phyloP scores from a whole-genome alignment of 257 asterid species.

The Solanum sitiens region DNA sequence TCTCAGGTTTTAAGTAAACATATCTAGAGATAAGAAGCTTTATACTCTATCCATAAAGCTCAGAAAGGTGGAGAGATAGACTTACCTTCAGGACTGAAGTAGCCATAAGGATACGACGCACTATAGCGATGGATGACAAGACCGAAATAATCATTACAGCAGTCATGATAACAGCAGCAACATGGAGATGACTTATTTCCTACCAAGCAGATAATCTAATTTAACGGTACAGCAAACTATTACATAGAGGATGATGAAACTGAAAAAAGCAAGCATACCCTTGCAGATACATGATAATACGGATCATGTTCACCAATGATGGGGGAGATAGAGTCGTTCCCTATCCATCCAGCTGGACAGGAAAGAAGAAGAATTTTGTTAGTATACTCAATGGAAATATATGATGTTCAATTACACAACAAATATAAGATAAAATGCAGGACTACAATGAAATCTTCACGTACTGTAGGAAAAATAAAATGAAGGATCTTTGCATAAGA shows the following conservation, averaged over 20 bases:
- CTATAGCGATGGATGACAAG: conserved; percentile 83
- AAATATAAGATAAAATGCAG: neutral
- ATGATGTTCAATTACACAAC: neutral
- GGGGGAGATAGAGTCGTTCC: conserved; percentile 86
- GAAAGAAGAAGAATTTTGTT: neutral
- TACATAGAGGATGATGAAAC: neutral
- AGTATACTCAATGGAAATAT: neutral
- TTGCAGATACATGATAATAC: conserved; percentile 74
- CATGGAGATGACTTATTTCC: conserved; percentile 88
- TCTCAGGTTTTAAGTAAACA: neutral
- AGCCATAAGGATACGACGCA: conserved; percentile 96
- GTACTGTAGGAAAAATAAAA: neutral
- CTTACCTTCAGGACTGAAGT: conserved; percentile 96
- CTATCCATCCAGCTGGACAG: conserved; percentile 95
- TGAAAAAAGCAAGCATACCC: conserved; percentile 43
- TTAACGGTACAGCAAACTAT: neutral
- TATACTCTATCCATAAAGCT: neutral
- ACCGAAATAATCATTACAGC: conserved; percentile 65
- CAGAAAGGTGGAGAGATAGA: neutral
- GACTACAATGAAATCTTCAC: neutral
- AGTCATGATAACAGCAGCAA: conserved; percentile 82
- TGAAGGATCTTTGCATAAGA: neutral
- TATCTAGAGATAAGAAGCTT: neutral
- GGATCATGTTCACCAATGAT: conserved; percentile 93
- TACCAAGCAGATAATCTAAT: conserved; percentile 24